Conservation (phyloP, 2,329 filamentous ascomycete genomes). For the Beauveria varroae region DNA sequence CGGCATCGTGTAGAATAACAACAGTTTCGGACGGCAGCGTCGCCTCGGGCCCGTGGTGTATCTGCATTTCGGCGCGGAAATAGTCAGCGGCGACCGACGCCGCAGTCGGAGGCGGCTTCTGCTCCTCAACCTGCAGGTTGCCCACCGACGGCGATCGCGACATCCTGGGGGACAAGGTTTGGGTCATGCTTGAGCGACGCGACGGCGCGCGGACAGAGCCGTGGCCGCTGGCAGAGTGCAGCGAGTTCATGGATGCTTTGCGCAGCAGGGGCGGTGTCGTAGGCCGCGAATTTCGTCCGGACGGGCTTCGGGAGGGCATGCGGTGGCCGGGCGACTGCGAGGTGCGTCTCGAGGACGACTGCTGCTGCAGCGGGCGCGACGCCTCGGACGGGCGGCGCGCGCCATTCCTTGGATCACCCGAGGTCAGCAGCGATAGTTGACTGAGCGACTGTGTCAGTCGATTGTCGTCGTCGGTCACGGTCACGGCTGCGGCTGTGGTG, state of each 20-base stretch:
- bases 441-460: slow-evolving; percentile 35
- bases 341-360: slow-evolving; percentile 25
- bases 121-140: slow-evolving; percentile 21
- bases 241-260: slow-evolving; percentile 51
- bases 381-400: slow-evolving; percentile 22
- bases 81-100: slow-evolving; percentile 56
- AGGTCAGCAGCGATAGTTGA: slow-evolving; percentile 35
- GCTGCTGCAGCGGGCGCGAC: slow-evolving; percentile 30
- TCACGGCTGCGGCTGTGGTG: background rate
- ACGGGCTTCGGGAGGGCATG: slow-evolving; percentile 35
- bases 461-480: slow-evolving; percentile 20
- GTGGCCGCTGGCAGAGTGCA: slow-evolving; percentile 41
- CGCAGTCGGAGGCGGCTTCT: slow-evolving; percentile 36
- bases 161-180: slow-evolving; percentile 34
- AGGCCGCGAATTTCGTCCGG: slow-evolving; percentile 35
- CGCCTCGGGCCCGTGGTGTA: slow-evolving; percentile 44
- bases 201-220: slow-evolving; percentile 31
- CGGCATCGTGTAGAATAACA: slow-evolving; percentile 85
- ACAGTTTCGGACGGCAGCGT: slow-evolving; percentile 52
- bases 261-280: slow-evolving; percentile 44
- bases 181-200: slow-evolving; percentile 41
- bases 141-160: slow-evolving; percentile 29
- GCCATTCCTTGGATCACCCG: slow-evolving; percentile 14
- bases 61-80: slow-evolving; percentile 61
- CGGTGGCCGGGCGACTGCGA: slow-evolving; percentile 31